Base-by-base conservation (phyloP, 2,329 filamentous ascomycete genomes). In the Hirsutella minnesotensis region DNA sequence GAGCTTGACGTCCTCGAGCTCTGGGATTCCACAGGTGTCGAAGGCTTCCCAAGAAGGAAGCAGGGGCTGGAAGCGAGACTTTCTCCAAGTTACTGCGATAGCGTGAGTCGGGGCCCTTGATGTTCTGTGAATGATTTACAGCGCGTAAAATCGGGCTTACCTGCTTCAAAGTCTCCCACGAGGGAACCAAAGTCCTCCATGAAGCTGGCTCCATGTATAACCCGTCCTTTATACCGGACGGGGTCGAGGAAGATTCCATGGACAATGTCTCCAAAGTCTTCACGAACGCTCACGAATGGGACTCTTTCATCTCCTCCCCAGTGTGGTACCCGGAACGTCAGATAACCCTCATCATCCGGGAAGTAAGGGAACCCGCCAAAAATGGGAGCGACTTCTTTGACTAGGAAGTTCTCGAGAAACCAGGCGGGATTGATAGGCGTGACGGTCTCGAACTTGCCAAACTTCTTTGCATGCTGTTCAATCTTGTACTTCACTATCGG, bases 341-440 rank as follows among this genome's bases (percentile, higher is more conserved):
- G 47, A n/a, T 46, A 49, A 3, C 60, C 60, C 3, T 63, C 58
- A 1, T 49, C 47, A 16, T 62, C 54, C 0, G 53, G 49, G 9
- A 48, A 40, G 13, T 47, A 49, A 0, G 61, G 61, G 19, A 64
- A 63, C 5, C 63, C 63, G 24, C 40, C 40, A n/a, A 42, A 36
- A 13, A 42, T n/a, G 1, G 53, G 49, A 0, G 56, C 53, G 1
- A 57, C 41, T 10, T 61, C 55, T 2, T 49, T 40, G 57, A 58
- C 10, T 15, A 42, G 15, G 13, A 42, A 37, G 34, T 42, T 42
- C 40, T 64, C 61, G 18, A 63, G 47, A 42, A 57, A 65, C 58
- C 58, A 64, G 4, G 52, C 58, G 1, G 60, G 46, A n/a, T 48
- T 46, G 33, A 58, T 53, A 31, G 54, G 48, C 12, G 47, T 48